Percentiles rank a stretch among this genome's conserved stretches.
Evolutionary conservation across 225 moss, liverwort and hornwort genomes (phyloP).

Genomic region (Pseudoscleropodium purum): DNA sequence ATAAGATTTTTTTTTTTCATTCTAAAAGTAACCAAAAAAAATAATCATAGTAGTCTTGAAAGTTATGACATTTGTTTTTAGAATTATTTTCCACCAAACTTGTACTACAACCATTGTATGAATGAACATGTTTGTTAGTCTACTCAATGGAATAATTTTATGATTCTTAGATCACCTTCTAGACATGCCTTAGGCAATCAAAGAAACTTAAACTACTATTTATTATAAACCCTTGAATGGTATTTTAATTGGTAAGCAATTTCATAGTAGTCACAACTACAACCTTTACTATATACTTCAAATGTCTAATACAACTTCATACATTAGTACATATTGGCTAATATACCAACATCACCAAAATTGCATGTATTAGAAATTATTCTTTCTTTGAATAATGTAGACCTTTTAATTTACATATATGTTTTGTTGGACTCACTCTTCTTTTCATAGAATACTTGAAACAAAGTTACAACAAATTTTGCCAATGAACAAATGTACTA

Average conservation of each 20-base stretch:
- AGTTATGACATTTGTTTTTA: fast-evolving
- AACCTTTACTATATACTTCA: not conserved
- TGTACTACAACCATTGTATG: too few relatives aligned
- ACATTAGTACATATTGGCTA: fast-evolving
- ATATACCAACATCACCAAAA: not conserved
- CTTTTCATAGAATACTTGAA: not conserved
- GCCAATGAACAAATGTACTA: not conserved
- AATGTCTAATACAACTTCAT: not conserved
- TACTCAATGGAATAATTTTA: too few relatives aligned
- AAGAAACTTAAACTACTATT: not conserved
- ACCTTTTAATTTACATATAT: fast-evolving
- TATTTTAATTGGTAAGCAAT: not conserved
- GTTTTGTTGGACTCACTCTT: fast-evolving
- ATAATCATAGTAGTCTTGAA: not conserved
- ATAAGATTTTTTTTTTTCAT: not conserved
- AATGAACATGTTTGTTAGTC: too few relatives aligned
- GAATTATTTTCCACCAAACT: not conserved
- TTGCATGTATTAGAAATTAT: fast-evolving
- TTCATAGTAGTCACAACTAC: not conserved
- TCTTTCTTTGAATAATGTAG: not conserved
- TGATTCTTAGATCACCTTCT: fast-evolving
- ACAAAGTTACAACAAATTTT: not conserved
- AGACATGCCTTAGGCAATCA: not conserved
- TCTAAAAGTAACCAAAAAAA: fast-evolving
- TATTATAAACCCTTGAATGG: too few relatives aligned